A percentile compares a stretch with the other conserved stretches of the same genome.
phyloP scores from a whole-genome alignment of 1,284 basidiomycete species.

The Sporisorium iseilematis-ciliati region DNA sequence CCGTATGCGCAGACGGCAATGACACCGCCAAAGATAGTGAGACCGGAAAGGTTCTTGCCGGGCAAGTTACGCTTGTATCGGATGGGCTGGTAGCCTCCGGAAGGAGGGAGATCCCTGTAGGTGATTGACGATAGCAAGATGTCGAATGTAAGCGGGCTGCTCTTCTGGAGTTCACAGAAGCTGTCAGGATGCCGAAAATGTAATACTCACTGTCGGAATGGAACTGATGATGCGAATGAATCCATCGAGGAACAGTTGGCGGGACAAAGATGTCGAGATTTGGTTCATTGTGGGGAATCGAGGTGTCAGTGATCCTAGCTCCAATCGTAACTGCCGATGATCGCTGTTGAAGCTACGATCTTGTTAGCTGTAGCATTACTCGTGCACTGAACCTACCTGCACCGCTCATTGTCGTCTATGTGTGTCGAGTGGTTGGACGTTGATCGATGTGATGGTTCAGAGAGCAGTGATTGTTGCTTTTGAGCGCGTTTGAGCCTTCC shows the following conservation, averaged over 20 bases:
- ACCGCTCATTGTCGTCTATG: constrained; percentile 42
- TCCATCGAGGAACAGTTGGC: neutral
- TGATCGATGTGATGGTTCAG: constrained; percentile 27
- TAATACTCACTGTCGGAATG: constrained; percentile 51
- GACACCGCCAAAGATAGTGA: constrained; percentile 86
- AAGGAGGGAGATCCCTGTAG: constrained; percentile 91
- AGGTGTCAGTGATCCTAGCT: constrained; percentile 15
- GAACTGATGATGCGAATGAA: constrained; percentile 24
- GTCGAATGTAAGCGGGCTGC: constrained; percentile 8
- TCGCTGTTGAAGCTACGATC: neutral
- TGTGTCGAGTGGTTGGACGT: constrained; percentile 12
- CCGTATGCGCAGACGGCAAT: constrained; percentile 88
- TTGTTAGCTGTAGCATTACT: neutral
- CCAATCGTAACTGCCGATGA: neutral
- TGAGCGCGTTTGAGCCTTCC: constrained; percentile 15
- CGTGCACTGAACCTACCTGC: constrained; percentile 25
- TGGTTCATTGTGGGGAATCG: too few species aligned
- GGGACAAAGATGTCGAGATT: neutral
- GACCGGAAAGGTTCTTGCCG: constrained; percentile 87
- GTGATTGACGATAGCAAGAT: neutral
- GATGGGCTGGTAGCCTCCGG: constrained; percentile 90
- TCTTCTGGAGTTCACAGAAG: too few species aligned
- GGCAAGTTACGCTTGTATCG: constrained; percentile 97
- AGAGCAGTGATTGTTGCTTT: neutral
- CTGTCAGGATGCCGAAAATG: too few species aligned